A percentile compares a stretch with the other conserved stretches of the same genome.
Conservation (phyloP, 1,284 basidiomycete species). For the Puccinia novopanici region DNA sequence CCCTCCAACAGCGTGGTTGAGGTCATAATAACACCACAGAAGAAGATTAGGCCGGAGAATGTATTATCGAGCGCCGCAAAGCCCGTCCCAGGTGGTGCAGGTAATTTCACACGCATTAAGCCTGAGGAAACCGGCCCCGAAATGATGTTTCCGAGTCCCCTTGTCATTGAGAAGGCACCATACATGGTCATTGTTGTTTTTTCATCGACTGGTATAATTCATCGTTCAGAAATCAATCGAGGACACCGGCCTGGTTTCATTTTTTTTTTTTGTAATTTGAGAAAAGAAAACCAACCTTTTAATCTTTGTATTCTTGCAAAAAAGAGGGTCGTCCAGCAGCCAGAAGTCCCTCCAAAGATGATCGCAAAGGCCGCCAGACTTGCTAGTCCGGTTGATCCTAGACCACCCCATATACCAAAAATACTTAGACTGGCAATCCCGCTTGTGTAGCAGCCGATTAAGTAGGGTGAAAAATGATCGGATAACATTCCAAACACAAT, state of each 20-base stretch:
- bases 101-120: slow-evolving; percentile 52
- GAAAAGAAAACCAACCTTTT: slow-evolving; percentile 10
- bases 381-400: slow-evolving; percentile 15
- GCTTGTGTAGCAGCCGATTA: slow-evolving; percentile 38
- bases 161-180: slow-evolving; percentile 60
- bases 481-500: slow-evolving; percentile 39
- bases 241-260: background rate
- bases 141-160: slow-evolving; percentile 62
- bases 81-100: slow-evolving; percentile 26
- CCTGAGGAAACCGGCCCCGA: slow-evolving; percentile 62
- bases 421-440: slow-evolving; percentile 18
- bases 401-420: slow-evolving; percentile 39
- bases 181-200: slow-evolving; percentile 58
- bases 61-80: slow-evolving; percentile 24
- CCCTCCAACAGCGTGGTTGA: slow-evolving; percentile 20
- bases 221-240: background rate
- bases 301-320: slow-evolving; percentile 36
- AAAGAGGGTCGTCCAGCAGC: slow-evolving; percentile 45
- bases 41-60: slow-evolving; percentile 29
- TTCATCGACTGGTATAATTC: slow-evolving; percentile 6
- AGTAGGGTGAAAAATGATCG: slow-evolving; percentile 43
- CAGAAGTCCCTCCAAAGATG: slow-evolving; percentile 41
- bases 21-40: slow-evolving; percentile 33
- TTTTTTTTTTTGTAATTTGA: background rate
- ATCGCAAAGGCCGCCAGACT: slow-evolving; percentile 31